Conservation (phyloP, 2,329 filamentous ascomycete species). For the Penicillium digitatum region DNA sequence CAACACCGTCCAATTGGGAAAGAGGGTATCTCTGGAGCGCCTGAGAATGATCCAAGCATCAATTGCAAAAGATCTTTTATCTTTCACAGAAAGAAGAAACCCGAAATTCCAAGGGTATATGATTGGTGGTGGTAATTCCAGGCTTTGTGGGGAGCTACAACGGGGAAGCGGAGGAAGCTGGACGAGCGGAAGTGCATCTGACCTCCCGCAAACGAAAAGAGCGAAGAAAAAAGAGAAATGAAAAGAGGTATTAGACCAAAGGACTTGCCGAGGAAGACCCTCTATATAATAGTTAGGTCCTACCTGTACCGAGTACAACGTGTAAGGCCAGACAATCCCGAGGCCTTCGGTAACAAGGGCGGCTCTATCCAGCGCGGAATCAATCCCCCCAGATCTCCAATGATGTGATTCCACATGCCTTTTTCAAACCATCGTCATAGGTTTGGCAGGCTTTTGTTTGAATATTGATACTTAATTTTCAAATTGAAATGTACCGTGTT, state of each 20-base stretch:
- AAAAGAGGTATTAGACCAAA: neutral
- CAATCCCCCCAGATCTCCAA: slow-evolving; percentile 16
- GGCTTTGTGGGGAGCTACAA: slow-evolving; percentile 31
- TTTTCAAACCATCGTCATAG: slow-evolving; percentile 19
- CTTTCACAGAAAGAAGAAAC: neutral
- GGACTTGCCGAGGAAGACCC: slow-evolving; percentile 8
- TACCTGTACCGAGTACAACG: slow-evolving; percentile 4
- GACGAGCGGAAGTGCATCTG: slow-evolving; percentile 35
- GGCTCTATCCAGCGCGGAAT: slow-evolving; percentile 12
- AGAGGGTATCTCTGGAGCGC: neutral
- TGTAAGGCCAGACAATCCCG: slow-evolving; percentile 17
- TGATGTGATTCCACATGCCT: slow-evolving; percentile 24
- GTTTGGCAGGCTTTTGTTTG: slow-evolving; percentile 11
- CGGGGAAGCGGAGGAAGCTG: slow-evolving; percentile 39
- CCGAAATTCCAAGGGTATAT: slow-evolving; percentile 11
- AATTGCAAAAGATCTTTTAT: neutral
- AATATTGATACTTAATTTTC: neutral
- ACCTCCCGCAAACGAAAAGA: slow-evolving; percentile 2
- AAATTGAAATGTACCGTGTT: neutral
- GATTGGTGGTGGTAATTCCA: slow-evolving; percentile 23
- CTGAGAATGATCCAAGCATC: neutral
- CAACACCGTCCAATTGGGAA: neutral
- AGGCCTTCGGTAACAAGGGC: slow-evolving; percentile 28
- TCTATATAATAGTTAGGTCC: slow-evolving; percentile 8
- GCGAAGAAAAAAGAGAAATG: slow-evolving; percentile 1